Conservation (phyloP, 2,329 filamentous ascomycete species). For the Scolecobasidium constrictum region DNA sequence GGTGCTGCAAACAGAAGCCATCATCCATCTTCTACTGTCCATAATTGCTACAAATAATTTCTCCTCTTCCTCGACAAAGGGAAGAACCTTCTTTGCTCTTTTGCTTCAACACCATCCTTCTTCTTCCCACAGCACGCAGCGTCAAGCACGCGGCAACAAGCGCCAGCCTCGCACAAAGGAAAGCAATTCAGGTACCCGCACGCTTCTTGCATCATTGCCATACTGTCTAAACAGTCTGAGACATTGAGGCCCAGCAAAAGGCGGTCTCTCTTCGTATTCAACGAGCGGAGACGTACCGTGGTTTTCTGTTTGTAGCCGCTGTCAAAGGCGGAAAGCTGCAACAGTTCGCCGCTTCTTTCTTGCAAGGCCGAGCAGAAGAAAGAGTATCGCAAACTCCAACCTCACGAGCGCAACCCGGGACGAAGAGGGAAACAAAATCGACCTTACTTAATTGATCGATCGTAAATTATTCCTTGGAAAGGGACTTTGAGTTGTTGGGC, state of each 20-base stretch:
- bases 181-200: neutral
- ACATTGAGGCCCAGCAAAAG: too few relatives aligned
- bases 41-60: neutral
- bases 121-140: neutral
- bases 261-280: too few relatives aligned
- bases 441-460: too few relatives aligned
- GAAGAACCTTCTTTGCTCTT: neutral
- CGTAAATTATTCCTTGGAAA: too few relatives aligned
- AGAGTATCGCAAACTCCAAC: neutral
- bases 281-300: neutral
- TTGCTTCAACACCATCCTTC: neutral
- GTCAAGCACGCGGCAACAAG: neutral
- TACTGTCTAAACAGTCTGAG: too few relatives aligned
- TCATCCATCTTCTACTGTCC: neutral
- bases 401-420: too few relatives aligned
- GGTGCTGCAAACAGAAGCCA: neutral
- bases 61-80: neutral
- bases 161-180: neutral
- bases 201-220: too few relatives aligned
- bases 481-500: too few relatives aligned
- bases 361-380: too few relatives aligned
- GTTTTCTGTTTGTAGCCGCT: conserved; percentile 1
- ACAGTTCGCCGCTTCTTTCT: neutral
- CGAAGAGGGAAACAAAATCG: too few relatives aligned
- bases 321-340: conserved; percentile 3